phyloP scores from a whole-genome alignment of 306 rosid genomes.

The Cicer judaicum region DNA sequence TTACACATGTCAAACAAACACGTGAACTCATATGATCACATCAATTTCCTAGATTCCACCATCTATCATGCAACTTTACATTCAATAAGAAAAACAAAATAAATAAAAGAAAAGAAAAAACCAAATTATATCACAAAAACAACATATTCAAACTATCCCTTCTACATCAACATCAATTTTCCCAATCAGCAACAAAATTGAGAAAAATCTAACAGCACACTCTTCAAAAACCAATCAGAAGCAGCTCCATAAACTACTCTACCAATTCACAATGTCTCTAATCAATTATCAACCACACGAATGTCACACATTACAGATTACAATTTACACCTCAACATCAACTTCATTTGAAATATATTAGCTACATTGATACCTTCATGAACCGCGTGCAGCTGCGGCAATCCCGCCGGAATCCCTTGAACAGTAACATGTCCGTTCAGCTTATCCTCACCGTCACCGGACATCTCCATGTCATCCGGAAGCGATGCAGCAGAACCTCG shows the following conservation, averaged over 20 bases:
- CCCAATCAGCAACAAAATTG: constrained; percentile 4
- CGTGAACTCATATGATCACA: constrained; percentile 20
- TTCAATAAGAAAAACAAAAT: background rate
- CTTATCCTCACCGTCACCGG: constrained; percentile 57
- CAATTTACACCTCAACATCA: background rate
- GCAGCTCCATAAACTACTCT: background rate
- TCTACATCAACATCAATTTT: background rate
- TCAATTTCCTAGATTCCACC: constrained; percentile 11
- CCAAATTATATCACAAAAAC: constrained; percentile 20
- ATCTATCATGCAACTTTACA: constrained; percentile 22
- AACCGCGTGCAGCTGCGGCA: constrained; percentile 75
- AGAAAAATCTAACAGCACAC: background rate
- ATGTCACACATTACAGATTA: constrained; percentile 23
- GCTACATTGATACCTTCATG: constrained; percentile 61
- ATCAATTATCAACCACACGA: constrained; percentile 20
- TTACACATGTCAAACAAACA: background rate
- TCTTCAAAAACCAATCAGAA: constrained; percentile 19
- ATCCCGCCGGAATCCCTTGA: constrained; percentile 74
- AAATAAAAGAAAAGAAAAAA: background rate
- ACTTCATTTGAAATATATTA: constrained; percentile 19
- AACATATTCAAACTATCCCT: background rate
- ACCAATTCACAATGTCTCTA: background rate
- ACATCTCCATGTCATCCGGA: constrained; percentile 65
- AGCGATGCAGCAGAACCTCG: constrained; percentile 58
- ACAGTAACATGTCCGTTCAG: constrained; percentile 53